These are phyloP conservation scores for Epicoccum sorghinum DNA, from an alignment of 2,329 filamentous ascomycete species.

Conservation along the genomic window DNA sequence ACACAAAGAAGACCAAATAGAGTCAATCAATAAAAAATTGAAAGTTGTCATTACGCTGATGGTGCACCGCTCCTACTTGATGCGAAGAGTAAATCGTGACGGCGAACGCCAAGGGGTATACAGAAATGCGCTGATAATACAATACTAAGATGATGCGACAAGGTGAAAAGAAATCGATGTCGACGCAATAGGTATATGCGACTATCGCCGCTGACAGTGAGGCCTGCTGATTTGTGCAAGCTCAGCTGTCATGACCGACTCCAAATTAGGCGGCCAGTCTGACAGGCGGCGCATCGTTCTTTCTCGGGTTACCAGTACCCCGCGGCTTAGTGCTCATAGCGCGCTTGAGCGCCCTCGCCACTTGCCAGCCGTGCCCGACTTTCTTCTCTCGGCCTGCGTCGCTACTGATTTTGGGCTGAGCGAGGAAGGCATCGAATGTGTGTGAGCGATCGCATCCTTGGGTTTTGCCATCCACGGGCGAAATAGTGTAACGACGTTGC, in stretches of 20 bases:
- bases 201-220: background rate
- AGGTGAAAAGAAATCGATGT: background rate
- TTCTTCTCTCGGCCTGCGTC: slow-evolving; percentile 11
- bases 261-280: slow-evolving; percentile 10
- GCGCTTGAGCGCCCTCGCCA: slow-evolving; percentile 12
- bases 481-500: slow-evolving; percentile 12
- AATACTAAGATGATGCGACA: background rate
- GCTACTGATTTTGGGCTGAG: slow-evolving; percentile 8
- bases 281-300: slow-evolving; percentile 8
- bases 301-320: slow-evolving; percentile 6
- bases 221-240: background rate
- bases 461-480: slow-evolving; percentile 23
- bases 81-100: background rate
- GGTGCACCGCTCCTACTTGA: too few relatives aligned
- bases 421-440: slow-evolving; percentile 23
- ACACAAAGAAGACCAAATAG: background rate
- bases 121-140: background rate
- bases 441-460: slow-evolving; percentile 17
- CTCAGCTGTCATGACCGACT: too few relatives aligned
- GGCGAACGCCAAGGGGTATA: slow-evolving; percentile 8
- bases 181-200: background rate
- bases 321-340: slow-evolving; percentile 14
- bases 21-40: background rate
- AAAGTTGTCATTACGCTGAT: background rate
- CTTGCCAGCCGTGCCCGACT: slow-evolving; percentile 16